Conservation (phyloP, 176 grass and related monocot species). For the Triticum timopheevii region DNA sequence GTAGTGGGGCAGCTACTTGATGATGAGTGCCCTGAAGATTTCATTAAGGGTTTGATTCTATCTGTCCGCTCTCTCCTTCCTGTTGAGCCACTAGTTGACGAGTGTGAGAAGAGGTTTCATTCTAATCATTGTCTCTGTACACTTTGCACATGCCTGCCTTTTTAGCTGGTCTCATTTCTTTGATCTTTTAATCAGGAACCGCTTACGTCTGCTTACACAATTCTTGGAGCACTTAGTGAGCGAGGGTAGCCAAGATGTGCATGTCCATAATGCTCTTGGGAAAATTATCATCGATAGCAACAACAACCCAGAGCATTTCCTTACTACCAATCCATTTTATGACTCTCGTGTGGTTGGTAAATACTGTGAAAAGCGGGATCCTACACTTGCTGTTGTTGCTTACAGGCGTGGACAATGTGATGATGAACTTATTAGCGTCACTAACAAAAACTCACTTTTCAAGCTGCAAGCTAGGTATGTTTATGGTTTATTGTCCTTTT, state of each 20-base stretch:
- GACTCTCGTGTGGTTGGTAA: constrained; percentile 95
- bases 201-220: constrained; percentile 71
- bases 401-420: constrained; percentile 93
- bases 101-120: constrained; percentile 90
- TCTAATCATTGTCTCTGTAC: neutral
- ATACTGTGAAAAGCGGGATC: constrained; percentile 96
- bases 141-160: neutral
- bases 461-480: constrained; percentile 90
- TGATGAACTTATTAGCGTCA: constrained; percentile 86
- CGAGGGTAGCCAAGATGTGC: constrained; percentile 94
- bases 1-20: constrained; percentile 91
- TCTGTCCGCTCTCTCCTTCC: constrained; percentile 90
- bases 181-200: constrained; percentile 62
- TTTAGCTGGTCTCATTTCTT: constrained; percentile 17
- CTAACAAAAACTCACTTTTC: constrained; percentile 95
- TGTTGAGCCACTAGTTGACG: constrained; percentile 90
- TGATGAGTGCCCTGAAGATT: constrained; percentile 98
- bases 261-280: constrained; percentile 96
- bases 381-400: constrained; percentile 96
- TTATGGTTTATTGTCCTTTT: constrained; percentile 17
- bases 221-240: constrained; percentile 94
- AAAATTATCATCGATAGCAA: constrained; percentile 98
- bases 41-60: constrained; percentile 96
- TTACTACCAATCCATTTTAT: constrained; percentile 97
- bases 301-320: constrained; percentile 96